Evolutionary conservation across 257 asterid species (phyloP), one percentile per base, ranked within the genome.

Genomic region (Craterostigma plantagineum): DNA sequence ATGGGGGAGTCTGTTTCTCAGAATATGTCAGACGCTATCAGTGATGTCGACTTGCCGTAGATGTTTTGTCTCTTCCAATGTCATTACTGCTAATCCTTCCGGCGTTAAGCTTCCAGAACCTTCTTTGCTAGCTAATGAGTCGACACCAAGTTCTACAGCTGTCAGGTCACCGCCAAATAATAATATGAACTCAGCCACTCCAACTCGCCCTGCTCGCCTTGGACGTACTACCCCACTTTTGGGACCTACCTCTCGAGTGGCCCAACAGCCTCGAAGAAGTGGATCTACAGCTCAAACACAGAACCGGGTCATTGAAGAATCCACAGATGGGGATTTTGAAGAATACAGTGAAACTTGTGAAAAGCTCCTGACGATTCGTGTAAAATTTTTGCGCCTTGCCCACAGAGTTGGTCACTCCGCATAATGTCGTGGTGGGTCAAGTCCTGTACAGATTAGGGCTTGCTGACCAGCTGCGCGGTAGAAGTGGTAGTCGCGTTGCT

Each of bases 321-420:
- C 80, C 30, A 15, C 92, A 18, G 77, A 58, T 60, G 91, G 72
- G 38, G 95, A 82, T 41, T 67, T 71, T 33, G 98, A 90, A 67
- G 98, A 79, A 70, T 72, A 72, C 55, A 95, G 83, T 17, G 98
- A 90, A 64, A 90, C 98, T 46, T 92, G 95, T 23, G 98, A 90
- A 59, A 90, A 90, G 58, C 95, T 90, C 63, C 98, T 82, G 69
- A 90, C 79, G 94, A 90, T 90, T 50, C 84, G 98, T 23, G 94
- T 90, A 42, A 90, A 83, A 62, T 90, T 90, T 71, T 61, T 90
- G 49, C 92, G 98, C 15, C 94, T 90, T 54, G 98, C 98, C 36
- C 73, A 71, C 57, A 72, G 98, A 52, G 86, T 79, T 11, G 98
- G 98, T 47, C 98, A 83, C 95, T 42, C 91, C 95, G 10, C 98